These are phyloP conservation scores for Pseudogymnoascus sp. DNA, from an alignment of 2,329 filamentous ascomycete species.

Conservation along the genomic window DNA sequence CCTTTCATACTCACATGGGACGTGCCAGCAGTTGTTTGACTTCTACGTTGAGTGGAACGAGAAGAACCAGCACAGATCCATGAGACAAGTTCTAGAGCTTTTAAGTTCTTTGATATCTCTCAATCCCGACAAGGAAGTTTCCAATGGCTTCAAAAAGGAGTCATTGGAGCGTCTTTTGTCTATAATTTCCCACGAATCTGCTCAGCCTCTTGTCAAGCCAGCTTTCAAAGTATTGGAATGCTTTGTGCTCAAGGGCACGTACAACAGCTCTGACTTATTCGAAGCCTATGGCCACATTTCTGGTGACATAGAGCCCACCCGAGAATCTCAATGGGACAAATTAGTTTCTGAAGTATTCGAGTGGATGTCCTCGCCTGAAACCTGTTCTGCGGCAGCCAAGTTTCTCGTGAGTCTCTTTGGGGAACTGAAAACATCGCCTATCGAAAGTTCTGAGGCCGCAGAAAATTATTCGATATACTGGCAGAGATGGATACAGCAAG, in stretches of 20 bases:
- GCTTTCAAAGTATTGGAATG: conserved; percentile 59
- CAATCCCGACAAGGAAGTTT: conserved; percentile 36
- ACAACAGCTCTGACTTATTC: conserved; percentile 15
- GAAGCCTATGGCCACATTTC: conserved; percentile 14
- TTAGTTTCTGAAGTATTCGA: conserved; percentile 41
- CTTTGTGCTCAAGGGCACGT: conserved; percentile 51
- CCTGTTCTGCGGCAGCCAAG: conserved; percentile 52
- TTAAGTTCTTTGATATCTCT: conserved; percentile 41
- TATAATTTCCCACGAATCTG: conserved; percentile 50
- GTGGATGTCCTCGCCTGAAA: conserved; percentile 48
- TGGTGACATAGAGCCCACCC: neutral
- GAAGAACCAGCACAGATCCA: conserved; percentile 53
- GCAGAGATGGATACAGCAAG: conserved; percentile 48
- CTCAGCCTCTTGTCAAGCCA: conserved; percentile 59
- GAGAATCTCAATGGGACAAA: conserved; percentile 38
- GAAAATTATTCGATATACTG: conserved; percentile 32
- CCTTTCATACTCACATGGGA: conserved; percentile 44
- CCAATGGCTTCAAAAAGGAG: conserved; percentile 36
- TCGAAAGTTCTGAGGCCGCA: conserved; percentile 30
- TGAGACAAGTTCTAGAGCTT: conserved; percentile 53
- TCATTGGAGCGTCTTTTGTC: conserved; percentile 46
- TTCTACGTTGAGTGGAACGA: conserved; percentile 62
- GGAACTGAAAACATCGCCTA: conserved; percentile 26
- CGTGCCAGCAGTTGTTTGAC: conserved; percentile 44
- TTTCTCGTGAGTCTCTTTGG: conserved; percentile 50